Base-by-base conservation (phyloP, 495 filamentous ascomycete species). In the Tetracladium setigerum region DNA sequence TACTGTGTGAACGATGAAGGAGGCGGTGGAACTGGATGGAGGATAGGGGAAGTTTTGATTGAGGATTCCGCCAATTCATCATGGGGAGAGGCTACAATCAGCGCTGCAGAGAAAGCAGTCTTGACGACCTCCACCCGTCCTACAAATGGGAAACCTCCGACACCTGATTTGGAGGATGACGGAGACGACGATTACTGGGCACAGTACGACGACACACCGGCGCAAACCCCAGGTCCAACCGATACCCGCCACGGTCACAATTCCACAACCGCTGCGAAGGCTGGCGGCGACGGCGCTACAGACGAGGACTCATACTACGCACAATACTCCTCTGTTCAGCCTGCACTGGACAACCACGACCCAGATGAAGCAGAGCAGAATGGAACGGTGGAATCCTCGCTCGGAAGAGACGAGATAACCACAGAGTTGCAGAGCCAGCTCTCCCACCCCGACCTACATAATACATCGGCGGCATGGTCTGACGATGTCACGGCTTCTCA, bases 161-260 rank as follows among this genome's bases (percentile, higher is more conserved):
- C 11, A 46, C 33, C 58, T 0, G 64, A 72, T 10, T 61, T 69
- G 2, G 73, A 75, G 0, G 83, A 84, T 0, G 83, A 87, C 14
- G 87, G 94, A 24, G 89, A 95, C 49, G 89, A 89, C 51, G 86
- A 81, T 55, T 98, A 97, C 64, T 98, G 92, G 92, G 87, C 82
- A 24, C 82, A 83, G 51, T 98, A 98, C 61, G 92, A 96, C 69
- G 78, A 81, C 8, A 92, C 88, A 10, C 86, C 87, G 1, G 78
- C 78, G 7, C 73, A 79, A 30, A 91, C 89, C 15, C 91, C 91
- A 5, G 79, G 79, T 1, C 63, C 67, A 0, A 82, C 85, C 46
- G n/a, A n/a, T n/a, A n/a, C n/a, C n/a, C n/a, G n/a, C n/a, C n/a
- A n/a, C n/a, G n/a, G n/a, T n/a, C 67, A 62, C 30, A 78, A 78